These are phyloP conservation scores for Atkinsonella texensis DNA, from an alignment of 2,329 filamentous ascomycete species.

Conservation along the genomic window DNA sequence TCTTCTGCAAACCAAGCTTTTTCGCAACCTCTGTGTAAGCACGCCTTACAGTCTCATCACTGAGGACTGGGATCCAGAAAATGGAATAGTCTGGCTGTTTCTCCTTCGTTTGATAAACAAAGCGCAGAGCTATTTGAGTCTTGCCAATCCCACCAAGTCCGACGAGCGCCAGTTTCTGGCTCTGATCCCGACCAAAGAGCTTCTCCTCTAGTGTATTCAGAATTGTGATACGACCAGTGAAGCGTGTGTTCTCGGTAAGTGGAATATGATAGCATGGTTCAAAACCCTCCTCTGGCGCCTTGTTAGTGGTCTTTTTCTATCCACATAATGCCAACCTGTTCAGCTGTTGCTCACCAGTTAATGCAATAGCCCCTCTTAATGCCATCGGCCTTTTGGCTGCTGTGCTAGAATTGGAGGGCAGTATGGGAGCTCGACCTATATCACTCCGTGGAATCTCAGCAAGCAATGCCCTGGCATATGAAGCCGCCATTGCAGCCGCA, in stretches of 20 bases:
- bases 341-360: no score
- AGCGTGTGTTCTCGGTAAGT: constrained; percentile 12
- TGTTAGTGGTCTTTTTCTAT: not conserved
- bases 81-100: constrained; percentile 21
- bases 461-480: not conserved
- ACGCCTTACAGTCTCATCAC: constrained; percentile 13
- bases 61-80: constrained; percentile 27
- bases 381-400: no score
- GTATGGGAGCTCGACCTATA: no score
- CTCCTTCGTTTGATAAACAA: constrained; percentile 22
- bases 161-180: constrained; percentile 13
- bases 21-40: constrained; percentile 21
- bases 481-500: not conserved
- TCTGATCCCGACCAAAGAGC: constrained; percentile 13
- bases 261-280: constrained; percentile 5
- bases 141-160: constrained; percentile 28
- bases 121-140: constrained; percentile 24
- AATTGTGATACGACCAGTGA: constrained; percentile 13
- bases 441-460: no score
- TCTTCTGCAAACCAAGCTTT: constrained; percentile 23
- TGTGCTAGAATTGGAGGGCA: no score
- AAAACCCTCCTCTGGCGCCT: not conserved
- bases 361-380: no score
- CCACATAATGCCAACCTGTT: not conserved
- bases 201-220: constrained; percentile 15